Conservation (phyloP, 805 yeast genomes). For the Saccharomycopsis sp. region DNA sequence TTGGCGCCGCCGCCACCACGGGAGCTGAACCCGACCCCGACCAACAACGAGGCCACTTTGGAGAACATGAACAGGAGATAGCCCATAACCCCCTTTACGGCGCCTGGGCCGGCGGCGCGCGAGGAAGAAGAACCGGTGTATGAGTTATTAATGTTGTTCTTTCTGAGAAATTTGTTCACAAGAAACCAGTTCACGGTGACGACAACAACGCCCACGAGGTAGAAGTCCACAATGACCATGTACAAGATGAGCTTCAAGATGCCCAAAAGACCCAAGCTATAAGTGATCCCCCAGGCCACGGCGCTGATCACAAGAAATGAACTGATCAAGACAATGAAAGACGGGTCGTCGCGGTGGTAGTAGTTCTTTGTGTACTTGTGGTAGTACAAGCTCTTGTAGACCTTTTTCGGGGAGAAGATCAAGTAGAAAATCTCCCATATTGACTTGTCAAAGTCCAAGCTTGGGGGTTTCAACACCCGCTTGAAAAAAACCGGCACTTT, state of each 20-base stretch:
- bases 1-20: too few relatives aligned
- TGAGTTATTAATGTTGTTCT: too few relatives aligned
- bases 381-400: slow-evolving; percentile 72
- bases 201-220: slow-evolving; percentile 55
- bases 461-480: slow-evolving; percentile 59
- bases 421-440: slow-evolving; percentile 81
- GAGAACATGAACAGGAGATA: not conserved
- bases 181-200: slow-evolving; percentile 69
- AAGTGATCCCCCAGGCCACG: slow-evolving; percentile 83
- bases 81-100: slow-evolving; percentile 17
- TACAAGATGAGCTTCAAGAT: slow-evolving; percentile 60
- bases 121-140: too few relatives aligned
- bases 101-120: slow-evolving; percentile 25
- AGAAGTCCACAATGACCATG: slow-evolving; percentile 81
- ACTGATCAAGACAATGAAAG: slow-evolving; percentile 69
- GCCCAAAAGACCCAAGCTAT: slow-evolving; percentile 53
- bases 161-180: slow-evolving; percentile 53
- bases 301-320: slow-evolving; percentile 63
- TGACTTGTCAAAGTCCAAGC: slow-evolving; percentile 87
- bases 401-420: slow-evolving; percentile 67
- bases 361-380: slow-evolving; percentile 70
- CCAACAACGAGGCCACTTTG: slow-evolving; percentile 7
- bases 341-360: slow-evolving; percentile 91
- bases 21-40: not conserved
- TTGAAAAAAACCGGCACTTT: slow-evolving; percentile 30